Evolutionary conservation across 208 protist species (phyloP).

Genomic region (Leishmania martiniquensis): DNA sequence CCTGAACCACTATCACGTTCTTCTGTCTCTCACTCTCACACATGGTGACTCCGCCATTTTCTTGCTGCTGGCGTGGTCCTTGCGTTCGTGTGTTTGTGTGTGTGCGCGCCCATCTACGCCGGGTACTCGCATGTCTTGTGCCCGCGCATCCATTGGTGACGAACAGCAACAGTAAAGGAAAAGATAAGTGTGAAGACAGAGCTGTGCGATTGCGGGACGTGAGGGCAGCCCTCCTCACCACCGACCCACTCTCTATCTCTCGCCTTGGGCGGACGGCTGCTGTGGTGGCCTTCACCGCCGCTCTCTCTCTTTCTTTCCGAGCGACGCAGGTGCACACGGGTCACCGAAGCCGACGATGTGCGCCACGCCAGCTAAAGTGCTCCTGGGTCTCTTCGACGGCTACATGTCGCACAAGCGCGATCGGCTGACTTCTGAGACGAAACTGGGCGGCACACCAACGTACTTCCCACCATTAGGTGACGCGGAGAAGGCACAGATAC

Average conservation of each 20-base stretch:
- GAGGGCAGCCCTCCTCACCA: not conserved
- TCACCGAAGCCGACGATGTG: not conserved
- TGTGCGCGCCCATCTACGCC: not conserved
- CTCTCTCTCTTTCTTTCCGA: not conserved
- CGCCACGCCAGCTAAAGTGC: slow-evolving; percentile 24
- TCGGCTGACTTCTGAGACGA: slow-evolving; percentile 70
- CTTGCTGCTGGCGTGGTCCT: not conserved
- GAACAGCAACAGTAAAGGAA: not conserved
- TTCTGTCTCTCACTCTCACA: not conserved
- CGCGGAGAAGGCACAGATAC: slow-evolving; percentile 33
- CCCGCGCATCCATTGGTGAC: not conserved
- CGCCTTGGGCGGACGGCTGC: not conserved
- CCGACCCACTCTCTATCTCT: not conserved
- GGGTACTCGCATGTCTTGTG: too few species aligned
- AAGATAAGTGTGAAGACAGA: not conserved
- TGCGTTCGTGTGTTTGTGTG: too few species aligned
- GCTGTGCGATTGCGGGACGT: not conserved
- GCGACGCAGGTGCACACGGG: not conserved
- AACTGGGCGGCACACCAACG: slow-evolving; percentile 68
- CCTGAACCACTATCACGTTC: not conserved
- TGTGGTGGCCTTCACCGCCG: not conserved
- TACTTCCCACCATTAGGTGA: slow-evolving; percentile 56
- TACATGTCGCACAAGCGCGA: slow-evolving; percentile 66
- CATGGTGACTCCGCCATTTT: not conserved
- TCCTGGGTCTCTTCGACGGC: slow-evolving; percentile 80